phyloP scores from a whole-genome alignment of 208 protist genomes.

The Leishmania turanica region DNA sequence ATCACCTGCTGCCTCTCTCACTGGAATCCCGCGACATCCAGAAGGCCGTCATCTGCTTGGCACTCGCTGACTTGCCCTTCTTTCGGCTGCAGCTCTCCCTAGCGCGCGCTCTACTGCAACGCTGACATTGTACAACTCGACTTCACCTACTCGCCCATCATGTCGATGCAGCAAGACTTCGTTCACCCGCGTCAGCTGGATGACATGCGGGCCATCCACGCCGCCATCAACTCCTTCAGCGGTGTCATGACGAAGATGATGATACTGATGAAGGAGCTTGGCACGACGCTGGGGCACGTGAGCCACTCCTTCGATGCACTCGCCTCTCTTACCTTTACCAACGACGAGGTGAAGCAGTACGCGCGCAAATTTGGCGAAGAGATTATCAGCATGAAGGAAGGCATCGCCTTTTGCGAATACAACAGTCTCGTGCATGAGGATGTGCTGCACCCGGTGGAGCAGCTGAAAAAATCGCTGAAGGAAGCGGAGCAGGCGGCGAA shows the following conservation, averaged over 20 bases:
- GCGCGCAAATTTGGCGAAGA: conserved; percentile 42
- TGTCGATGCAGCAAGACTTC: conserved; percentile 48
- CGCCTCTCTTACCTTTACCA: conserved; percentile 49
- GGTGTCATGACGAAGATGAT: conserved; percentile 54
- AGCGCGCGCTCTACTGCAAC: not conserved
- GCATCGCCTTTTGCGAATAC: conserved; percentile 53
- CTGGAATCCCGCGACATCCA: not conserved
- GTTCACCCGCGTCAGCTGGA: conserved; percentile 36
- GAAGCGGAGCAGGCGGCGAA: conserved; percentile 23
- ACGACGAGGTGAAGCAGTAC: conserved; percentile 33
- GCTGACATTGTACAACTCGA: not conserved
- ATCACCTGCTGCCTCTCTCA: not conserved
- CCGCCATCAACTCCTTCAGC: conserved; percentile 42
- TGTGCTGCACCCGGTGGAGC: conserved; percentile 39
- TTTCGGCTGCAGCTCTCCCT: not conserved
- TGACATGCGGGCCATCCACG: conserved; percentile 29
- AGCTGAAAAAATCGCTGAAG: conserved; percentile 35
- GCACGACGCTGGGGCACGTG: conserved; percentile 45
- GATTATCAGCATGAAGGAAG: conserved; percentile 50
- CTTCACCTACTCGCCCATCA: not conserved
- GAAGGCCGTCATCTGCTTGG: not conserved
- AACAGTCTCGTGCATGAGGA: conserved; percentile 58
- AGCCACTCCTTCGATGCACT: conserved; percentile 49
- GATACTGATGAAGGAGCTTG: conserved; percentile 65
- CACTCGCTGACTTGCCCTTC: no score